Base-by-base conservation (phyloP, 2,329 filamentous ascomycete species). In the Pseudogymnoascus sp. region DNA sequence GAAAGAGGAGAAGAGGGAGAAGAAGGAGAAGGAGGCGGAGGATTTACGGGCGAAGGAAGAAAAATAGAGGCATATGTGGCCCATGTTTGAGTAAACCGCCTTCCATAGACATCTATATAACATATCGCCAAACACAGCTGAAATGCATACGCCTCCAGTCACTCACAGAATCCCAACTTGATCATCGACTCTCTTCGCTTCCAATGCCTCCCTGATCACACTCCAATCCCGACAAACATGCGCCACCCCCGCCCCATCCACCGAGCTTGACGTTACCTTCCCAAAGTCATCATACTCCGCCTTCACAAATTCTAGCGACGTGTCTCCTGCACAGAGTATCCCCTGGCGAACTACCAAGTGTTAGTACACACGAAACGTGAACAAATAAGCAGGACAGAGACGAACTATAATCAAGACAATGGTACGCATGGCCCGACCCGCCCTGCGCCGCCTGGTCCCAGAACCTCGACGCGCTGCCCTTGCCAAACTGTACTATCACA, bases 181-280 rank as follows among this genome's bases (percentile, higher is more conserved):
- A 54, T 70, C 64, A 39, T 67, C 66, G 1, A 66, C 62, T 11
- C 66, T 61, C 60, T 67, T 65, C 62, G 68, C 64, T 54, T 68
- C 63, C 26, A 69, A 63, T 35, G 67, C 68, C n/a, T 60, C 47
- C 41, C 63, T 64, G 35, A 71, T 70, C 21, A 61, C 63, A 40
- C 68, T 64, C 70, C 67, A 71, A 36, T 70, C 67, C n/a, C 68
- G 62, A 63, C 69, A 71, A 26, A 66, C 62, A 64, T 71, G 70
- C 4, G 66, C 68, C 2, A 66, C 68, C 58, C 68, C 67, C 1
- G 67, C 66, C 11, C 69, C 68, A 26, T 62, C 66, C 33, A 71
- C 70, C 0, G 68, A 67, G 44, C 65, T 60, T 24, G 62, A 58
- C 4, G 54, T 57, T 21, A 65, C 64, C n/a, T 60, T 64, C 33